These are phyloP conservation scores for Eucalyptus brandiana DNA, from an alignment of 345 rosid species.

Conservation along the genomic window DNA sequence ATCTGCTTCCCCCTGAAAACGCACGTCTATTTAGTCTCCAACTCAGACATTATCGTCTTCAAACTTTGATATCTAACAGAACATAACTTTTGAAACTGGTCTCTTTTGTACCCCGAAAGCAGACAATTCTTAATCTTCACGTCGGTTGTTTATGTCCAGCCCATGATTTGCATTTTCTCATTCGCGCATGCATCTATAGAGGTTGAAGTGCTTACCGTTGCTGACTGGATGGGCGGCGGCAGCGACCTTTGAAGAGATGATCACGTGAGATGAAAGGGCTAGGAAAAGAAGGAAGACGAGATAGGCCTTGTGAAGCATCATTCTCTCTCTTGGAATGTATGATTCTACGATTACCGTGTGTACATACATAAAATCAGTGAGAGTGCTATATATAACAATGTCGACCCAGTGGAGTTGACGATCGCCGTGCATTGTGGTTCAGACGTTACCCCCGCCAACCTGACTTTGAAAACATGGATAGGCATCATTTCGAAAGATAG, in stretches of 20 bases:
- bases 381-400: not conserved
- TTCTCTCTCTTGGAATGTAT: not conserved
- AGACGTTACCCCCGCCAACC: not conserved
- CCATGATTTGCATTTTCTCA: not conserved
- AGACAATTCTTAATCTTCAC: not conserved
- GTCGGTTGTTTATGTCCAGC: not conserved
- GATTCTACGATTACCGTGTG: not conserved
- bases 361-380: not conserved
- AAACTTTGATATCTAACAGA: no score
- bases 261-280: not conserved
- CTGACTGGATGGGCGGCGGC: rapidly evolving
- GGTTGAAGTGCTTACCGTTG: not conserved
- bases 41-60: not conserved
- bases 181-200: not conserved
- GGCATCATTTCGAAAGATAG: no score
- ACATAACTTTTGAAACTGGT: no score
- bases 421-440: not conserved
- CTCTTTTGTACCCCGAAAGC: not conserved
- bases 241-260: not conserved
- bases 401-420: not conserved
- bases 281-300: not conserved
- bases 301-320: not conserved
- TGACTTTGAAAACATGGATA: no score
- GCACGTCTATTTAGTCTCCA: not conserved
- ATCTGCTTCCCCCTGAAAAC: not conserved